A percentile compares a stretch with the other conserved stretches of the same genome.
Evolutionary conservation across 2,329 filamentous ascomycete species (phyloP).

Genomic region (Thermothelomyces thermophilus): DNA sequence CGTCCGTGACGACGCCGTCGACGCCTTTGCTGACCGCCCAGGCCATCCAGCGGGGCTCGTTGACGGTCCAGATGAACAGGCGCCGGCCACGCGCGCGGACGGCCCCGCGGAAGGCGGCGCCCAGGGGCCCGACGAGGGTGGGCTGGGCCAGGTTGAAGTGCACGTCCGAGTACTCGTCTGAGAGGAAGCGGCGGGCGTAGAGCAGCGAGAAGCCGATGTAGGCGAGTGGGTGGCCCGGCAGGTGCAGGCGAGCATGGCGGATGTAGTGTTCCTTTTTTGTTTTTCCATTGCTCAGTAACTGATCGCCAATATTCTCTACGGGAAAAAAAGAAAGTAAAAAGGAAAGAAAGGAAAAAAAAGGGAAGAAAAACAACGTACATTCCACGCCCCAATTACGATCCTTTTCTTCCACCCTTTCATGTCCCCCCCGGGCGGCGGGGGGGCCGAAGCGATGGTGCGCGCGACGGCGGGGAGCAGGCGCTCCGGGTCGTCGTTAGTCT

Average conservation of each 20-base stretch:
- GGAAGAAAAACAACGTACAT: conserved; percentile 39
- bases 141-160: conserved; percentile 71
- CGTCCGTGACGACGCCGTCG: conserved; percentile 82
- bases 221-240: conserved; percentile 58
- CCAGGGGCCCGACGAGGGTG: conserved; percentile 61
- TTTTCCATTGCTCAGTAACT: no score
- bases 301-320: background rate
- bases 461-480: conserved; percentile 65
- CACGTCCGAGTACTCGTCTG: conserved; percentile 41
- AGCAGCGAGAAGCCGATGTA: conserved; percentile 61
- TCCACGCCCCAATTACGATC: conserved; percentile 78
- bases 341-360: background rate
- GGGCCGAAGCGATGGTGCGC: conserved; percentile 51
- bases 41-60: conserved; percentile 69
- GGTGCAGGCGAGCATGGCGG: conserved; percentile 51
- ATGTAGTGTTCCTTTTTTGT: conserved; percentile 57
- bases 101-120: conserved; percentile 58
- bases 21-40: conserved; percentile 63
- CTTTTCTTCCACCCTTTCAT: conserved; percentile 57
- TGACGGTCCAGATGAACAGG: conserved; percentile 82
- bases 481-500: conserved; percentile 65
- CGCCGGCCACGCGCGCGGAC: conserved; percentile 49
- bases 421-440: conserved; percentile 21
- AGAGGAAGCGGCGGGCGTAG: conserved; percentile 66
- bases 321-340: background rate